A percentile compares a stretch with the other conserved stretches of the same genome.
Conservation (phyloP, 306 rosid species). For the Hippophae rhamnoides region DNA sequence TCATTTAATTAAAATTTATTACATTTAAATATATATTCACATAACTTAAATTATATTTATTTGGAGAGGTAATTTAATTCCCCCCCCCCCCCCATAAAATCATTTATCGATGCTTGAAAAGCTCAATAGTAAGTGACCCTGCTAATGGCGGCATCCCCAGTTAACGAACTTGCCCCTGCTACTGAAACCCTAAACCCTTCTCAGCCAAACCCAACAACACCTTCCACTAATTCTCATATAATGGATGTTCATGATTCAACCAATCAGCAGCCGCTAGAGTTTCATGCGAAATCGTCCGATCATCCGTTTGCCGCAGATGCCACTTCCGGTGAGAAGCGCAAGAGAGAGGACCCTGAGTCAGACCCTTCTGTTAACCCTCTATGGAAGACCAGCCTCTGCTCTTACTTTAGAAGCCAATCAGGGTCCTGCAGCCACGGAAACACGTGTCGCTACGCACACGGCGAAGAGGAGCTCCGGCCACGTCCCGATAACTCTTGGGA, state of each 20-base stretch:
- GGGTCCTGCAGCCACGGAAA: slow-evolving; percentile 67
- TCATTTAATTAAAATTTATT: too few species aligned
- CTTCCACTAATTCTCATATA: slow-evolving; percentile 10
- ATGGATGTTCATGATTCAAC: slow-evolving; percentile 30
- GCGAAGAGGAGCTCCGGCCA: slow-evolving; percentile 78
- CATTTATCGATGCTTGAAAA: too few species aligned
- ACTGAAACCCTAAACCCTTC: slow-evolving; percentile 33
- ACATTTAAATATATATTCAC: too few species aligned
- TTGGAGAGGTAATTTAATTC: too few species aligned
- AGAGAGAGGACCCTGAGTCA: slow-evolving; percentile 36
- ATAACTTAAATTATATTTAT: too few species aligned
- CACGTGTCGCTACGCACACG: slow-evolving; percentile 65
- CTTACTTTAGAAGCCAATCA: slow-evolving; percentile 58
- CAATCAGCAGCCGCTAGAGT: slow-evolving; percentile 1
- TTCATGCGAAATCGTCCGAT: slow-evolving; percentile 15
- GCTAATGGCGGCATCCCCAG: slow-evolving; percentile 49
- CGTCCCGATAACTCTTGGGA: slow-evolving; percentile 90
- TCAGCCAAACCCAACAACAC: not conserved
- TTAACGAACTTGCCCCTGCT: slow-evolving; percentile 14
- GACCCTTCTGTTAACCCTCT: slow-evolving; percentile 41
- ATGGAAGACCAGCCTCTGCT: slow-evolving; percentile 90
- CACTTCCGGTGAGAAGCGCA: slow-evolving; percentile 48
- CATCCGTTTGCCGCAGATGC: slow-evolving; percentile 20
- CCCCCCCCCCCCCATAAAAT: not conserved
- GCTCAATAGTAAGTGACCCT: too few species aligned